Evolutionary conservation across 1,139 yeast species (phyloP), one percentile per base, ranked within the genome.

Genomic region (Taiozyma sp.): DNA sequence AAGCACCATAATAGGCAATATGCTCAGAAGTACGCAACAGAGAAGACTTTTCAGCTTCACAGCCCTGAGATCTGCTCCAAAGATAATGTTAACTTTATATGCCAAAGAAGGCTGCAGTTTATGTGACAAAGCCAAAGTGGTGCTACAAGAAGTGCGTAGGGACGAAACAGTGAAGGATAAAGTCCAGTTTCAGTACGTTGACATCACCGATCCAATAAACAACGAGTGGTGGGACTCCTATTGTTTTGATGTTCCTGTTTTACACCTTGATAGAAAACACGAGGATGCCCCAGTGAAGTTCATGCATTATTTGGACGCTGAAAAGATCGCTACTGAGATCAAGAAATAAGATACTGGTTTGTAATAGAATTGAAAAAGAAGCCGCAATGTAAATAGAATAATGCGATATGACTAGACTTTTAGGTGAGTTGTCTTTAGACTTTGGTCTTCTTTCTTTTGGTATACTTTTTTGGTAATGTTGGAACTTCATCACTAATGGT

Each of bases 171-270:
- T 50, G 43, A 58, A 59, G 13, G 61, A 59, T 16, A 64, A 66
- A 46, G 61, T 81, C 10, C 65, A 72, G 12, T 66, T 81, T 52
- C 65, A 70, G 13, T 74, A 76, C 28, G 72, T 88, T 8, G 95
- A 92, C 65, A 91, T 92, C 43, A 80, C 83, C 66, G 73, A 77
- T 45, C 84, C 87, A 0, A 80, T 78, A 48, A 85, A 91, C 66
- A 71, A 79, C 49, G 72, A 78, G 48, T 89, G 95, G 91, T 87
- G 83, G 74, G 95, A 89, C 55, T 75, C 76, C 55, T 92, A 91
- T 62, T 87, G 96, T 57, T 90, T 83, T 67, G 97, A 92, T 64
- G 92, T 91, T 2, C 97, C 97, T 0, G 97, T 92, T 0, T 68
- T 90, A 42, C 96, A 91, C 64, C 74, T 89, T 19, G 85, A 81